Evolutionary conservation across 2,329 filamentous ascomycete species (phyloP), one percentile per base, ranked within the genome.

Genomic region (Pseudogymnoascus sp.): DNA sequence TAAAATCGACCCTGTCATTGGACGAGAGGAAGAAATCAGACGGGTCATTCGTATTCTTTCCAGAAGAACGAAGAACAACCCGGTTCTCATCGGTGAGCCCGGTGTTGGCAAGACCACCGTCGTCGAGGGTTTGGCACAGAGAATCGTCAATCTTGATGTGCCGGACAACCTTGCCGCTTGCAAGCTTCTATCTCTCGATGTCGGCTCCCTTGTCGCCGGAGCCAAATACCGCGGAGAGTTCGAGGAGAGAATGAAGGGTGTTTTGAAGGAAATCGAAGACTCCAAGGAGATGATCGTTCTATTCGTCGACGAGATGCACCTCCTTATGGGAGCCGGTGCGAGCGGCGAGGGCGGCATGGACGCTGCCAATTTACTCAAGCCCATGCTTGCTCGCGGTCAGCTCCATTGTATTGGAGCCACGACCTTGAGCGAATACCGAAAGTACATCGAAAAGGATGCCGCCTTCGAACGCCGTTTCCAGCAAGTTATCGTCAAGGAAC

Each of bases 201-300:
- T 99, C 58, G 94, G 94, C 70, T 90, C 93, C 23, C 81, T 99
- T 63, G 93, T 99, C 66, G 94, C 94, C 63, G 94, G 94, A 68
- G 97, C 92, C 84, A 99, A 99, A 78, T 99, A 95, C 79, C 88
- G 94, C 59, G 94, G 94, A 78, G 94, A 99, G 75, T 99, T 99
- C 64, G 94, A 99, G 75, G 94, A 99, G 81, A 86, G 94, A 69
- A 97, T 99, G 92, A 99, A 99, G 83, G 92, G 93, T 62, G 94
- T 99, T 4, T 77, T 99, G 70, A 99, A 97, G 76, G 94, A 99
- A 78, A 96, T 99, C 64, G 84, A 92, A 69, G 88, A 96, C 63
- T 91, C 92, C 60, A 95, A 94, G 74, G 93, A 97, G 63, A 96
- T 92, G 81, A 97, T 99, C 72, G 89, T 99, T 61, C 86, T 99